Percentiles rank a stretch among this genome's conserved stretches.
Conservation (phyloP, 805 yeast genomes). For the Ogataea kodamae region DNA sequence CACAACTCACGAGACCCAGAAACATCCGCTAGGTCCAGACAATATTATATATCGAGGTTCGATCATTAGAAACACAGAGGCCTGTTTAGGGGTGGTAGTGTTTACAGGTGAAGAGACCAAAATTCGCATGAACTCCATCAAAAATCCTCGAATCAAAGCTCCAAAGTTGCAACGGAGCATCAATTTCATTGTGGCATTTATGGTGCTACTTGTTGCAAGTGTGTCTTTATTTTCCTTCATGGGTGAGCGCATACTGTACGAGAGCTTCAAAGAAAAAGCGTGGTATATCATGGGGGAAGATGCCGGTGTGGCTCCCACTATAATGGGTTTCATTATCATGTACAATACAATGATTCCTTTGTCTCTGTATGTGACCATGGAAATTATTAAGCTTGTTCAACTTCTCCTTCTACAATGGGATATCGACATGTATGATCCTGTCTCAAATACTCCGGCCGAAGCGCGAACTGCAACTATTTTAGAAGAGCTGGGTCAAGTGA, state of each 20-base stretch:
- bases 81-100: constrained; percentile 72
- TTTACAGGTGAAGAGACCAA: constrained; percentile 96
- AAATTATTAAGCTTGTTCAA: constrained; percentile 87
- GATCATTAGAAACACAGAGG: constrained; percentile 76
- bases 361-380: constrained; percentile 94
- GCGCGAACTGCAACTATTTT: constrained; percentile 93
- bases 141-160: constrained; percentile 85
- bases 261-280: constrained; percentile 38
- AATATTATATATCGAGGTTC: constrained; percentile 91
- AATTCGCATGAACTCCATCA: constrained; percentile 90
- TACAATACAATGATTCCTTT: constrained; percentile 93
- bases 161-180: constrained; percentile 85
- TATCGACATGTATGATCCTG: constrained; percentile 88
- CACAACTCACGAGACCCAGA: constrained; percentile 29
- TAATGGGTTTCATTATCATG: constrained; percentile 97
- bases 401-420: constrained; percentile 80
- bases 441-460: constrained; percentile 85
- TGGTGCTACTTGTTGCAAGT: constrained; percentile 77
- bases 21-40: constrained; percentile 67
- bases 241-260: constrained; percentile 61
- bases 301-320: constrained; percentile 81
- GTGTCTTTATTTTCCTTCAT: constrained; percentile 78
- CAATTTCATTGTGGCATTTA: constrained; percentile 77
- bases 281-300: constrained; percentile 78
- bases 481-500: constrained; percentile 96